phyloP scores from a whole-genome alignment of 257 asterid species.

The Thymus quinquecostatus region DNA sequence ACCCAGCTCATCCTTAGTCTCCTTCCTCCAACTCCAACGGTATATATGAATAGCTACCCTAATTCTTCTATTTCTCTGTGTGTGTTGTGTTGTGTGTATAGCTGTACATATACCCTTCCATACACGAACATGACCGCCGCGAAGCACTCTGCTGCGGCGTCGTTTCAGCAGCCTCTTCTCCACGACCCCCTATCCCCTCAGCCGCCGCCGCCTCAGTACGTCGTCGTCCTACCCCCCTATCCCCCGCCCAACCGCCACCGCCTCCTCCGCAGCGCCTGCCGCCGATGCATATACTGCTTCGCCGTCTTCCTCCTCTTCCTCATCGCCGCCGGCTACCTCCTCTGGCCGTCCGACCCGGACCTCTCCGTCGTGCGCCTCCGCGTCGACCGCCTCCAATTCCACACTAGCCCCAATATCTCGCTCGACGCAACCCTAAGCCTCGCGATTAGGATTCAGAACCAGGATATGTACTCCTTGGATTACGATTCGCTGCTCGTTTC shows the following conservation, averaged over 20 bases:
- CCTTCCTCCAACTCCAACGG: not conserved
- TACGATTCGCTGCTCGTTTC: conserved; percentile 54
- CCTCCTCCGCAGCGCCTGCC: conserved; percentile 43
- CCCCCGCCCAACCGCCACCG: conserved; percentile 46
- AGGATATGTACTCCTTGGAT: conserved; percentile 65
- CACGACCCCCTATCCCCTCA: conserved; percentile 42
- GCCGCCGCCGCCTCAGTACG: conserved; percentile 47
- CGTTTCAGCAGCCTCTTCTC: conserved; percentile 55
- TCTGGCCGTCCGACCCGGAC: conserved; percentile 85
- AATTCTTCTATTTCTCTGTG: not conserved
- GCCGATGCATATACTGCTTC: conserved; percentile 46
- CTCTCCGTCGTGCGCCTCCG: conserved; percentile 67
- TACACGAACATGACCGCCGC: conserved; percentile 43
- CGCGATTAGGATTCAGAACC: conserved; percentile 60
- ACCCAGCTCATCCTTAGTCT: not conserved
- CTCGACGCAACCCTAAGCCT: conserved; percentile 69
- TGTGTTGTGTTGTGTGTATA: not conserved
- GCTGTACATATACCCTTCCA: not conserved
- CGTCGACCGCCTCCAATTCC: conserved; percentile 60
- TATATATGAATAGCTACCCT: not conserved
- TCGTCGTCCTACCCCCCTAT: conserved; percentile 56
- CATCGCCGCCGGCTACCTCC: conserved; percentile 53
- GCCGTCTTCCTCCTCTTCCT: conserved; percentile 49
- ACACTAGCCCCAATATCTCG: conserved; percentile 51
- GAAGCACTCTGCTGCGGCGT: conserved; percentile 33